Percentiles rank a stretch among this genome's conserved stretches.
Evolutionary conservation across 441 rosid species (phyloP).

Genomic region (Adansonia rubrostipa): DNA sequence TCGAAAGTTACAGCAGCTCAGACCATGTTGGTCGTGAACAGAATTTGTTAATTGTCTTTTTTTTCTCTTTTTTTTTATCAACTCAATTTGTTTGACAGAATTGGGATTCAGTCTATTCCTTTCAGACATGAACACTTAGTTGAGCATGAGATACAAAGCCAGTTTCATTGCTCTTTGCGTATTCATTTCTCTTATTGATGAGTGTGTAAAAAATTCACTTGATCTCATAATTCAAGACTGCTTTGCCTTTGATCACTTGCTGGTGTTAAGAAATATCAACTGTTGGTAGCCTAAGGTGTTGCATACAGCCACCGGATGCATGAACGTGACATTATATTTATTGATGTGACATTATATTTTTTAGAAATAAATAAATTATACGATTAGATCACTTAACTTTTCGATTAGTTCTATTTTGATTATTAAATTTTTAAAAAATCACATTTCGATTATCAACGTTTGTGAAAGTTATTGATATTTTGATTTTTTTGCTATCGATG

Average conservation of each 20-base stretch:
- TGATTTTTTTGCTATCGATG: too few species aligned
- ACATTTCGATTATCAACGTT: too few species aligned
- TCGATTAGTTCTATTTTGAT: too few species aligned
- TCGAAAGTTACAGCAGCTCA: constrained; percentile 46
- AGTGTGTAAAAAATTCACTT: constrained; percentile 46
- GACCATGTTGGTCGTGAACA: constrained; percentile 25
- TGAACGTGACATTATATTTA: too few species aligned
- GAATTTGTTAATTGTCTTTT: constrained; percentile 7
- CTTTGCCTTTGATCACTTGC: too few species aligned
- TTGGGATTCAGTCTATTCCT: constrained; percentile 28
- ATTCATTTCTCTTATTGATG: constrained; percentile 35
- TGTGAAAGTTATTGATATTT: too few species aligned
- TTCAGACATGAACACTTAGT: constrained; percentile 31
- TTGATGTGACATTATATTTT: too few species aligned
- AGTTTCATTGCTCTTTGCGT: constrained; percentile 42
- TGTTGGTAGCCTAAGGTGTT: neutral
- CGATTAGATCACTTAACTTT: too few species aligned
- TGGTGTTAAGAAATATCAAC: neutral
- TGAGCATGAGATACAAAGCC: constrained; percentile 46
- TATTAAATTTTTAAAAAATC: too few species aligned
- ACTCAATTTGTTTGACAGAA: constrained; percentile 44
- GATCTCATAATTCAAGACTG: constrained; percentile 18
- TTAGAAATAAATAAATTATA: too few species aligned
- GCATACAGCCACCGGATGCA: neutral
- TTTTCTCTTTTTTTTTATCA: constrained; percentile 12